Base-by-base conservation (phyloP, 371 early-diverging fungal species). In the Amoeboaphelidium occidentale region DNA sequence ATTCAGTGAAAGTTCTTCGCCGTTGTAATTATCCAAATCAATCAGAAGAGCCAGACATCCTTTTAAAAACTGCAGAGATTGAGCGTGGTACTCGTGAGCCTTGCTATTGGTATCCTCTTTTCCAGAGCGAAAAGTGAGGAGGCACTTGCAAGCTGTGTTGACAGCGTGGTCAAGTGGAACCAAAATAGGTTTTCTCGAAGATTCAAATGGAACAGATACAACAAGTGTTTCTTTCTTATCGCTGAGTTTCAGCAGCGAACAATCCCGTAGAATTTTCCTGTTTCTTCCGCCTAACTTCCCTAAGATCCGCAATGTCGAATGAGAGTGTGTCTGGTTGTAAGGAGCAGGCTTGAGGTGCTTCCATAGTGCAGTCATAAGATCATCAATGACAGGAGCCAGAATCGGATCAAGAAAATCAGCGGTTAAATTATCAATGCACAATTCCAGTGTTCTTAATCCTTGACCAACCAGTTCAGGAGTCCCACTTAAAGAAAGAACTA, bases 391-490 rank as follows among this genome's bases (percentile, higher is more conserved):
- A 1, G 94, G 96, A 2, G 74, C 72, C 71, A 97, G 73, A 44
- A 94, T 86, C 2, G 91, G 92, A 53, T 97, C 96, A 47, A 97
- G 57, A 56, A 94, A 93, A 50, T 96, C 96, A 27, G 84, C 83
- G 1, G 88, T 92, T 24, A 98, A 60, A 55, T 96, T 96, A 60
- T 98, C 99, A 43, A 96, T 84, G 61, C 96, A 97, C 2, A 92
- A 70, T 62, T 98, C 98, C 49, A 98, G 74, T 0, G 92, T 94
- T 28, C 97, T 75, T 47, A 98, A 64, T 2, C 92, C 96, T 61
- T 94, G 93, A 23, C 75, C 79, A 6, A 91, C 89, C 4, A 97
- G 72, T 23, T 93, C 90, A 14, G 83, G 75, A 32, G 84, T 84
- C 0, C 87, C 76, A 56, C 86, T 78, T 14, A 98, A 68, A 0